Evolutionary conservation across 2,329 filamentous ascomycete species (phyloP), one percentile per base, ranked within the genome.

Genomic region (Aureobasidium melanogenum): DNA sequence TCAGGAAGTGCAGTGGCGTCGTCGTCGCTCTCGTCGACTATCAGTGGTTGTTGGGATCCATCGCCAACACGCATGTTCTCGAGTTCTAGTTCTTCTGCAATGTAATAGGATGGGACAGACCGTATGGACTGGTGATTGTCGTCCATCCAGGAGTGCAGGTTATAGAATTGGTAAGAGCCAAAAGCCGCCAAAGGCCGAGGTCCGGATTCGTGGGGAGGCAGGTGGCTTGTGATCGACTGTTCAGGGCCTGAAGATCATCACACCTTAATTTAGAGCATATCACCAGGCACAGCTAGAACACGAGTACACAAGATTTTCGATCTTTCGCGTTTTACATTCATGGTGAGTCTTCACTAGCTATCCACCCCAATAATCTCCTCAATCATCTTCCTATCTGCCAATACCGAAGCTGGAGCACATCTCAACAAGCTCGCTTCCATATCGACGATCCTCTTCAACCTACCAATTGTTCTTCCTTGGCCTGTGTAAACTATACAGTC

Each of bases 41-140:
- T 59, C 44, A 59, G 56, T 36, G 56, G 56, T 32, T 41, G 56
- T 24, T 59, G 44, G 30, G 56, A 50, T 1, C 50, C 56, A 24
- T 58, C 55, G 28, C n/a, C 43, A 9, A 28, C 56, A 24, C 34
- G 44, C 56, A 59, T 59, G 2, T 38, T 46, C 6, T 56, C 52
- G 8, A 34, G 17, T 17, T 24, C 5, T 5, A 24, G n/a, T 2
- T 24, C 28, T 38, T 54, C 3, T 30, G 22, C 14, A 3, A 22
- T 17, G 34, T 19, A 6, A 12, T 32, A 1, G 5, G 34, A 44
- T 17, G n/a, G n/a, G 14, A 10, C 5, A 38, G 30, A 15, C 15
- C 3, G 14, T 22, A 28, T 1, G 5, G 12, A 44, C 5, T 14
- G 26, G n/a, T 17, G 36, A 30, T 19, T 8, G 24, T 22, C 9